These are phyloP conservation scores for Pseudoneurospora amorphoporcata DNA, from an alignment of 495 filamentous ascomycete genomes.

Conservation along the genomic window DNA sequence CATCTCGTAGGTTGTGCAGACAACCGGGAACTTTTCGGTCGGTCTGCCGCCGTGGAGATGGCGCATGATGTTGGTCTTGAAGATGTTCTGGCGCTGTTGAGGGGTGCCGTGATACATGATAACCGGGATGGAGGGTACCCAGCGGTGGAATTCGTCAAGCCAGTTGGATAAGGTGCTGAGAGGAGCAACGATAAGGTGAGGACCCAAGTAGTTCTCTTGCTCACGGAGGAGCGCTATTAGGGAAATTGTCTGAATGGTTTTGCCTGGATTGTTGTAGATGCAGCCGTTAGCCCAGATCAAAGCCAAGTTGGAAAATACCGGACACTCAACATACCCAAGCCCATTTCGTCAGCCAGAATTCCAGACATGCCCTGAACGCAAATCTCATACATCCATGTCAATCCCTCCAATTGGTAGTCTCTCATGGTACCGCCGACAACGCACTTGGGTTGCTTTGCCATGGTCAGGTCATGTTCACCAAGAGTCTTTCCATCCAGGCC, in stretches of 20 bases:
- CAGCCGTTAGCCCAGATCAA: not conserved
- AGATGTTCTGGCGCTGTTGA: conserved; percentile 59
- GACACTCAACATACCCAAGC: conserved; percentile 46
- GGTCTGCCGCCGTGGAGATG: conserved; percentile 35
- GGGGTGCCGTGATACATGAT: conserved; percentile 84
- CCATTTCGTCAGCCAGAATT: conserved; percentile 97
- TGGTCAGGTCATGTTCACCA: conserved; percentile 64
- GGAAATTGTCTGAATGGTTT: conserved; percentile 90
- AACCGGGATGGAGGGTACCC: conserved; percentile 78
- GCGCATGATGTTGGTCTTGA: conserved; percentile 51
- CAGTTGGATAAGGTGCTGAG: conserved; percentile 90
- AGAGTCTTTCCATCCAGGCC: conserved; percentile 45
- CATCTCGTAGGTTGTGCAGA: conserved; percentile 93
- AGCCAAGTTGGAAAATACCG: not conserved
- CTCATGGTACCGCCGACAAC: conserved; percentile 87
- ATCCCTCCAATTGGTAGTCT: conserved; percentile 84
- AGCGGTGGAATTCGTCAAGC: conserved; percentile 88
- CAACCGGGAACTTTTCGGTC: conserved; percentile 65
- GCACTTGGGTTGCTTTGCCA: conserved; percentile 74
- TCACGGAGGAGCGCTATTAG: conserved; percentile 84
- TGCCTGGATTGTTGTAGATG: conserved; percentile 28
- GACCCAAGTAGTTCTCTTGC: conserved; percentile 67
- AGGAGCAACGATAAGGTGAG: conserved; percentile 82
- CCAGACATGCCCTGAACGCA: conserved; percentile 77
- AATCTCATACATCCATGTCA: conserved; percentile 90